Base-by-base conservation (phyloP, 306 rosid species). In the Crataegus laevigata region DNA sequence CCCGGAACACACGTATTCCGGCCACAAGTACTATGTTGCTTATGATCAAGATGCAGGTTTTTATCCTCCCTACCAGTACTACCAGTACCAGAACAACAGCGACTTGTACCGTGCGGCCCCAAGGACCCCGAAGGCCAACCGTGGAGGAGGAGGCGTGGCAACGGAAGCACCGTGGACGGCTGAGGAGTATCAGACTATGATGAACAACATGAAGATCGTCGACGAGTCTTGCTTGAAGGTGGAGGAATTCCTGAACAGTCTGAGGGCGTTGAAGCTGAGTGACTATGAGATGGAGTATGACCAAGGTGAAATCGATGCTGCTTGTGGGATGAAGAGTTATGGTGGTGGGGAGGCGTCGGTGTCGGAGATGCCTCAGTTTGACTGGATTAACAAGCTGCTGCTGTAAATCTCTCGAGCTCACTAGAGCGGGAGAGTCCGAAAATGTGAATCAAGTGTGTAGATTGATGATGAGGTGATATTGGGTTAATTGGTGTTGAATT, bases 221-320 rank as follows among this genome's bases (percentile, higher is more conserved):
- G 51, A 45, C 15, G 66, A 57, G 47, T 76, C 60, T 18, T 38
- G 30, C 19, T 62, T 51, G 8, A 71, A 66, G 71, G 73, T 80
- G 34, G 22, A 79, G 4, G 79, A 69, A 3, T 62, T 83, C 55
- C 69, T 83, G 74, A 79, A 40, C 68, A 77, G 62, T 68, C 38
- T 83, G 66, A 83, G 79, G 61, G 73, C 66, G 1, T 25, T 83
- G 81, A 83, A 63, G 74, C 40, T 76, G 21, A 72, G 66, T 32
- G 87, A 68, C 19, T 21, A 60, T 13, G 55, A 14, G 11, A 69
- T 47, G 22, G 69, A 28, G 22, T 11, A 15, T 47, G 62, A 21
- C 8, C 17, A 13, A n/a, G 24, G 3, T 14, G 78, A 14, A 25
- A 55, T 55, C 25, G 61, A 55, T n/a, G 61, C 61, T 45, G 52